phyloP scores from a whole-genome alignment of 2,329 filamentous ascomycete species.

The Cytospora schulzeri region DNA sequence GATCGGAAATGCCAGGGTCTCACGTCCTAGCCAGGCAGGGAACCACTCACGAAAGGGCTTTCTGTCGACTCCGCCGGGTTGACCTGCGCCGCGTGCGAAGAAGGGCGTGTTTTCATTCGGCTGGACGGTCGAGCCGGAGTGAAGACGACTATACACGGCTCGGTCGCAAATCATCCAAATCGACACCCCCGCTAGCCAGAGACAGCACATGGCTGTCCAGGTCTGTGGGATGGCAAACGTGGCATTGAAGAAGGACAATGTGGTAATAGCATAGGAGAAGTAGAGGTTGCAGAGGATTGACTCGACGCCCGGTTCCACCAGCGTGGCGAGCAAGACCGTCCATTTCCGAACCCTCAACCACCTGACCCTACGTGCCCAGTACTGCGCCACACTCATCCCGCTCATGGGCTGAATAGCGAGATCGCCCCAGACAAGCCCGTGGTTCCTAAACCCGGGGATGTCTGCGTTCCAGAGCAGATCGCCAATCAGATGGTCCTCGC shows the following conservation, averaged over 20 bases:
- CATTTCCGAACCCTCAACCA: conserved; percentile 96
- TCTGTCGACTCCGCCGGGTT: conserved; percentile 43
- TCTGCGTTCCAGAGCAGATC: conserved; percentile 82
- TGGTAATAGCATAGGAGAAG: conserved; percentile 77
- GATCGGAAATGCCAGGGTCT: conserved; percentile 80
- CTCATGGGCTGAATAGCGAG: conserved; percentile 88
- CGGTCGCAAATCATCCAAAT: conserved; percentile 79
- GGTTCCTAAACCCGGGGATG: conserved; percentile 70
- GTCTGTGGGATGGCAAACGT: conserved; percentile 59
- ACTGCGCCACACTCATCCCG: conserved; percentile 75
- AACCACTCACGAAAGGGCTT: conserved; percentile 73
- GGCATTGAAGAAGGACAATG: conserved; percentile 63
- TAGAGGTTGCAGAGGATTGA: conserved; percentile 81
- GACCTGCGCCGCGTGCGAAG: conserved; percentile 62
- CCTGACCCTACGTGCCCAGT: conserved; percentile 77
- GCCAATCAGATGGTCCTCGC: conserved; percentile 94
- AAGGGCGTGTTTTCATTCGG: conserved; percentile 71
- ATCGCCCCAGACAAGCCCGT: conserved; percentile 82
- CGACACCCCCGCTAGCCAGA: conserved; percentile 68
- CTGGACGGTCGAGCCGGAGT: conserved; percentile 71
- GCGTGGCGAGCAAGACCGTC: conserved; percentile 83
- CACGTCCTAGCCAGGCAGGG: conserved; percentile 80
- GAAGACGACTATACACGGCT: conserved; percentile 71
- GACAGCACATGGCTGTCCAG: conserved; percentile 65
- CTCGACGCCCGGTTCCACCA: conserved; percentile 92